A percentile compares a stretch with the other conserved stretches of the same genome.
Evolutionary conservation across 2,329 filamentous ascomycete genomes (phyloP).

Genomic region (Colletotrichum acutatum): DNA sequence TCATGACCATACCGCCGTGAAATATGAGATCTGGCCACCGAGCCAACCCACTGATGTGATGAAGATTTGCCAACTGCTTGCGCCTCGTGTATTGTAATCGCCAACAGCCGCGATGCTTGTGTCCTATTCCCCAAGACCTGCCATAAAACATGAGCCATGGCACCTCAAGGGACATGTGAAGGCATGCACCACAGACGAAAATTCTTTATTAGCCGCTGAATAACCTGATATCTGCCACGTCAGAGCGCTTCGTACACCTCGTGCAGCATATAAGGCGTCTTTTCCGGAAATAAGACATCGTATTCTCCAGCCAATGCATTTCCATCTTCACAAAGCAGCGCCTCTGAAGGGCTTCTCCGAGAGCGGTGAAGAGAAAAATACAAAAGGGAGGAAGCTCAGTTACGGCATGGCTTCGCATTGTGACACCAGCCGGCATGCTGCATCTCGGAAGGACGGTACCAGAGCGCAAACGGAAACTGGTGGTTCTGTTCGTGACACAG

Average conservation of each 20-base stretch:
- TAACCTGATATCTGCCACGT: neutral
- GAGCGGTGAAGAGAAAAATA: constrained; percentile 16
- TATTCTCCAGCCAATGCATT: neutral
- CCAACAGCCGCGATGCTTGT: neutral
- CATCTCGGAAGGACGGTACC: constrained; percentile 19
- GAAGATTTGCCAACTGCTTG: neutral
- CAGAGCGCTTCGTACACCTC: neutral
- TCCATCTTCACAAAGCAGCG: neutral
- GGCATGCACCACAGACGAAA: neutral
- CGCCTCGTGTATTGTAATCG: neutral
- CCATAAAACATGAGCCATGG: too few relatives aligned
- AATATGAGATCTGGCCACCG: neutral
- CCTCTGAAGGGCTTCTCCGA: neutral
- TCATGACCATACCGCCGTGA: neutral
- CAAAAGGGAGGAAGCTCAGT: neutral
- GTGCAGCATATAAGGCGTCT: neutral
- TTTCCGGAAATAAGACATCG: neutral
- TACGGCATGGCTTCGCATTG: neutral
- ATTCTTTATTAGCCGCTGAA: neutral
- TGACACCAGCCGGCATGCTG: constrained; percentile 3
- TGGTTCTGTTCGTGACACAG: constrained; percentile 4
- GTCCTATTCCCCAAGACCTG: neutral
- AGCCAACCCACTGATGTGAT: neutral
- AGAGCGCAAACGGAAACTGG: neutral
- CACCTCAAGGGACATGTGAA: neutral